A percentile compares a stretch with the other conserved stretches of the same genome.
Conservation (phyloP, 352 stramenopile species). For the Globisporangium cederbergense region DNA sequence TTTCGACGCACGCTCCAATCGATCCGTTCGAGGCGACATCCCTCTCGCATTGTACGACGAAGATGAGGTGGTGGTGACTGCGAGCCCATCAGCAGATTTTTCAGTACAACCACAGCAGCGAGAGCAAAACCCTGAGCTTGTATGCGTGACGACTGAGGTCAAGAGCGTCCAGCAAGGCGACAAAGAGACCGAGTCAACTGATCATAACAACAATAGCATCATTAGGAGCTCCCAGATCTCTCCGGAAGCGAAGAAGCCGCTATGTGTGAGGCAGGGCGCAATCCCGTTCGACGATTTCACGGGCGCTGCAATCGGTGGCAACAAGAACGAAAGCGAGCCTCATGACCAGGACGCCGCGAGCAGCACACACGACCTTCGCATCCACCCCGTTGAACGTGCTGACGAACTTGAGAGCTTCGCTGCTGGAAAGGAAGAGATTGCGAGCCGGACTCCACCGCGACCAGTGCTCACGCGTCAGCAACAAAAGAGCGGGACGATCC, state of each 20-base stretch:
- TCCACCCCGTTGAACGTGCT: background rate
- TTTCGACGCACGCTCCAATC: slow-evolving; percentile 3
- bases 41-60: slow-evolving; percentile 11
- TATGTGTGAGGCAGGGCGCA: background rate
- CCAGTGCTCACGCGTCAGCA: background rate
- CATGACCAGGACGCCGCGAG: background rate
- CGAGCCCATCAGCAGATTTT: background rate
- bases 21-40: background rate
- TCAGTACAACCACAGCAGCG: background rate
- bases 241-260: background rate
- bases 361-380: background rate
- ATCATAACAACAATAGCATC: background rate
- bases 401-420: background rate
- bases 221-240: background rate
- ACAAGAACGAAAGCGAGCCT: background rate
- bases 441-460: background rate
- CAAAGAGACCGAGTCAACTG: background rate
- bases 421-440: background rate
- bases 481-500: background rate
- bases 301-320: background rate
- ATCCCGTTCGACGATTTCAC: slow-evolving; percentile 11
- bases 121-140: background rate
- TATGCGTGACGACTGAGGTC: background rate
- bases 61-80: background rate
- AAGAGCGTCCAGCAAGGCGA: background rate